Conservation (phyloP, 2,329 filamentous ascomycete genomes). For the Fusarium sp. region DNA sequence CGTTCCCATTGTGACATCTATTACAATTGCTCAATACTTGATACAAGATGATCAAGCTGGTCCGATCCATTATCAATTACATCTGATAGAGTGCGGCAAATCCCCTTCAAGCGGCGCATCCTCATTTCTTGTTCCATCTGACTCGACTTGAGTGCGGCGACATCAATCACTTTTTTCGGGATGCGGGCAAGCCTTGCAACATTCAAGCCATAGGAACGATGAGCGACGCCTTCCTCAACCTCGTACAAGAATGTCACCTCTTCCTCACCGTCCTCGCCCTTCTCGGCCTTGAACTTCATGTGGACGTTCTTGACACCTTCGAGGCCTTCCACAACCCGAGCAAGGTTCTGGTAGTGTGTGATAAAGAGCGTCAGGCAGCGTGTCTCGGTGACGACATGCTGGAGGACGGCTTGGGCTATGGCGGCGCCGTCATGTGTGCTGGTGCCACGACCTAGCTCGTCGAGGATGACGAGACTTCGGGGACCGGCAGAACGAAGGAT, state of each 20-base stretch:
- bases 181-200: conserved; percentile 90
- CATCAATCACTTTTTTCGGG: conserved; percentile 81
- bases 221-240: conserved; percentile 90
- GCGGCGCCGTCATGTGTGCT: conserved; percentile 96
- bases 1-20: conserved; percentile 9
- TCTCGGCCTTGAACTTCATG: conserved; percentile 82
- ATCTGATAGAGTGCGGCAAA: conserved; percentile 59
- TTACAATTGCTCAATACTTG: conserved; percentile 73
- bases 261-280: conserved; percentile 68
- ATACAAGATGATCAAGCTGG: conserved; percentile 68
- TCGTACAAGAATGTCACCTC: conserved; percentile 97
- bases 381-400: conserved; percentile 83
- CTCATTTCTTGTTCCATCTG: conserved; percentile 84
- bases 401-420: conserved; percentile 92
- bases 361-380: conserved; percentile 92
- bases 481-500: conserved; percentile 92
- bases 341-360: conserved; percentile 94
- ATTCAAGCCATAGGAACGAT: conserved; percentile 94
- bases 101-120: conserved; percentile 71
- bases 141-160: conserved; percentile 83
- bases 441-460: conserved; percentile 94
- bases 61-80: conserved; percentile 58
- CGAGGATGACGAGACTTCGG: conserved; percentile 89
- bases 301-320: conserved; percentile 87
- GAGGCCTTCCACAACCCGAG: conserved; percentile 78